Base-by-base conservation (phyloP, 2,329 filamentous ascomycete genomes). In the Xylaria arbuscula region DNA sequence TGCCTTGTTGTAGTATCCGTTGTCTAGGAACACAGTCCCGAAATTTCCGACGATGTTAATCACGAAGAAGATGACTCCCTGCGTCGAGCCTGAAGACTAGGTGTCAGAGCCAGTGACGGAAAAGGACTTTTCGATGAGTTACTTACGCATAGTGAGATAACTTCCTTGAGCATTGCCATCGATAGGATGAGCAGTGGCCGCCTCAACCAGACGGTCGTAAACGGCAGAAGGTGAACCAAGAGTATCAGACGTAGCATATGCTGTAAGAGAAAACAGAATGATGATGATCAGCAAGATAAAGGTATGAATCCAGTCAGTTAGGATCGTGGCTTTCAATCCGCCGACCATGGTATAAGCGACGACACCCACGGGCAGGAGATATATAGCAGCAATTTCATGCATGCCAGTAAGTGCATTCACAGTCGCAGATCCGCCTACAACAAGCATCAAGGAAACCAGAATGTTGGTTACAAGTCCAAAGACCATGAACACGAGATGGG, bases 1-100 rank as follows among this genome's bases (percentile, higher is more conserved):
- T 17, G 93, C 94, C 80, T 97, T 97, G 85, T 97, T 96, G 82
- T 94, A 97, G 83, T 97, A 97, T 17, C 92, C 90, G 72, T 94
- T 94, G 76, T 97, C 93, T 53, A 93, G 85, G 83, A 97, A 97
- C 3, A 97, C 92, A 1, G 92, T 94, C 67, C 87, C 91, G 68
- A 95, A 96, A 80, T 94, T 94, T 48, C 93, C 93, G 42, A 94
- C 91, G 56, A 93, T 90, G 80, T 97, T 97, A 81, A 97, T 97
- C 45, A 97, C 89, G 80, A 97, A 97, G 84, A 97, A 97, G 68
- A 96, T 92, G 48, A 88, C 92, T 5, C 94, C 94, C 74, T 95
- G 90, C 67, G 87, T 88, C 1, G 91, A 93, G 32, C 67, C 71
- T 72, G 11, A 1, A 48, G 15, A 28, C n/a, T 22, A 45, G 28